Conservation (phyloP, 257 asterid species). For the Paulownia fortunei region DNA sequence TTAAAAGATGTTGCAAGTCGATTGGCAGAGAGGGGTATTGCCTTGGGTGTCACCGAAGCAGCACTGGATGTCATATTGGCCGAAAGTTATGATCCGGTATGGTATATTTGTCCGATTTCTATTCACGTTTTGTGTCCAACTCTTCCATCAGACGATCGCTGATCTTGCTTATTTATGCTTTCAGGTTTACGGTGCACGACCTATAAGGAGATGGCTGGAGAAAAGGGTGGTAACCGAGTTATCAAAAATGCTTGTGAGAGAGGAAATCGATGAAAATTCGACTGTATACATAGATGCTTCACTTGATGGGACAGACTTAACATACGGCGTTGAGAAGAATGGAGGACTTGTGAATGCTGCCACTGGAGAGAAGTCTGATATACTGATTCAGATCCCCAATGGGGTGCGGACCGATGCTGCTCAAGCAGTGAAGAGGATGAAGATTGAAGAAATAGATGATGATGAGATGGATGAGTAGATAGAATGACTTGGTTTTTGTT, state of each 20-base stretch:
- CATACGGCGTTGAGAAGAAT: slow-evolving; percentile 74
- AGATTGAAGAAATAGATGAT: slow-evolving; percentile 72
- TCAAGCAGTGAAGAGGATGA: slow-evolving; percentile 81
- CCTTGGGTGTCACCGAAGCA: slow-evolving; percentile 75
- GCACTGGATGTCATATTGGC: slow-evolving; percentile 76
- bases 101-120: slow-evolving; percentile 17
- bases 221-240: slow-evolving; percentile 80
- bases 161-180: neutral
- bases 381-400: slow-evolving; percentile 68
- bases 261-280: slow-evolving; percentile 87
- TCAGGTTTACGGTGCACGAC: slow-evolving; percentile 88
- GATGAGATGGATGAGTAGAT: slow-evolving; percentile 68
- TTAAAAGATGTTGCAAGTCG: slow-evolving; percentile 83
- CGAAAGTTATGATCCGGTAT: slow-evolving; percentile 88
- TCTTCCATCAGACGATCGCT: neutral
- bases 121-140: neutral
- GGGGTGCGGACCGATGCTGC: slow-evolving; percentile 58
- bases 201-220: slow-evolving; percentile 95
- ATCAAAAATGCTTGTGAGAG: slow-evolving; percentile 82
- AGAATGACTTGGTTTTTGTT: neutral
- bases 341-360: slow-evolving; percentile 85
- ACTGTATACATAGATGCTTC: slow-evolving; percentile 72
- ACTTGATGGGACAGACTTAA: slow-evolving; percentile 43
- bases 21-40: slow-evolving; percentile 87
- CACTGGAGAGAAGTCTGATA: slow-evolving; percentile 76